These are phyloP conservation scores for Ogataea neopini DNA, from an alignment of 805 yeast species.

Conservation along the genomic window DNA sequence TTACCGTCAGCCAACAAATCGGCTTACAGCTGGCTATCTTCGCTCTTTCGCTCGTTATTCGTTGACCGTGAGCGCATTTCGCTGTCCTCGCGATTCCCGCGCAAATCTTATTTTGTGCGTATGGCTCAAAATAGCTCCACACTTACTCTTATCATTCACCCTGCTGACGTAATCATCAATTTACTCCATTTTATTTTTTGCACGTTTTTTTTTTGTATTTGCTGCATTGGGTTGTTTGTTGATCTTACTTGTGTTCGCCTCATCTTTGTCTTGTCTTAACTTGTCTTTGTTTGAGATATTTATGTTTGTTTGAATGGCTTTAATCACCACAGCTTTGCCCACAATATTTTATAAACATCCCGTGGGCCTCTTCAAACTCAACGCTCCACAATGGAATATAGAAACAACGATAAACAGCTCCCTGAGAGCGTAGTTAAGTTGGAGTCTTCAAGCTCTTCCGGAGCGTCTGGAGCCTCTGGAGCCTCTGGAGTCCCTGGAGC, in stretches of 20 bases:
- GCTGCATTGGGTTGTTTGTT: background rate
- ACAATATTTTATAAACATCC: too few species aligned
- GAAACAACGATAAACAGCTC: too few species aligned
- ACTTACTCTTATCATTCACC: background rate
- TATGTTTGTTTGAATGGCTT: too few species aligned
- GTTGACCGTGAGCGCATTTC: background rate
- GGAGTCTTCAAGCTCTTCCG: too few species aligned
- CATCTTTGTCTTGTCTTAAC: constrained; percentile 1
- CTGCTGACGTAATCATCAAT: background rate
- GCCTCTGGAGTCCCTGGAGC: background rate
- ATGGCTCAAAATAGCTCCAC: background rate
- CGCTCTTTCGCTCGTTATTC: background rate
- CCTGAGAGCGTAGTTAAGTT: too few species aligned
- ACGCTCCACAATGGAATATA: too few species aligned
- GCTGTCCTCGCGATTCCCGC: background rate
- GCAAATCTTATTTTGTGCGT: background rate
- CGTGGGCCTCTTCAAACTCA: too few species aligned
- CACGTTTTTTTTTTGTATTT: background rate
- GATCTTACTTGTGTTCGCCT: background rate
- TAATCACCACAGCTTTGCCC: too few species aligned
- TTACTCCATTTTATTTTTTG: background rate
- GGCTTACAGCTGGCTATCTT: background rate
- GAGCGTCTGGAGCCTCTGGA: too few species aligned
- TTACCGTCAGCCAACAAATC: too few species aligned
- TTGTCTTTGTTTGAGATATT: background rate